phyloP scores from a whole-genome alignment of 371 early-diverging fungal species.

The Mucor circinelloides region DNA sequence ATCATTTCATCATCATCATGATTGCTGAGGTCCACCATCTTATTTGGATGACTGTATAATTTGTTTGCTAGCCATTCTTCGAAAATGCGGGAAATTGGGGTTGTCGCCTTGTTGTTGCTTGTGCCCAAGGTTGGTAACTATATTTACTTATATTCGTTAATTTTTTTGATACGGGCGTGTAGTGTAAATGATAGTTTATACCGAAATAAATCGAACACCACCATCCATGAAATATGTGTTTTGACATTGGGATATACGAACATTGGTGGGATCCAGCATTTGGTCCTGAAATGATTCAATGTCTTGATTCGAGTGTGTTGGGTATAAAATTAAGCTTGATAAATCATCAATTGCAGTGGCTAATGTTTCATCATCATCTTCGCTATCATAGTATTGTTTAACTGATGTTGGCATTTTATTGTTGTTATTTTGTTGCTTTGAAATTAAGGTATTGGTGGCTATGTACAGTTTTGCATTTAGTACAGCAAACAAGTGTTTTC shows the following conservation, averaged over 20 bases:
- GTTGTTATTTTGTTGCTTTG: conserved; percentile 3
- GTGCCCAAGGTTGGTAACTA: conserved; percentile 43
- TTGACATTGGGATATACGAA: conserved; percentile 28
- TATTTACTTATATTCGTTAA: neutral
- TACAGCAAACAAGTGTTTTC: neutral
- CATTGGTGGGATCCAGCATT: conserved; percentile 33
- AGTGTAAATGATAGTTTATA: conserved; percentile 12
- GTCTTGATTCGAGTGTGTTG: conserved; percentile 10
- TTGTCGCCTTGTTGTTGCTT: conserved; percentile 35
- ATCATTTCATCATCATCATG: conserved; percentile 10
- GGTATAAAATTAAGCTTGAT: conserved; percentile 24
- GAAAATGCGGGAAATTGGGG: conserved; percentile 38
- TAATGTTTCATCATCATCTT: conserved; percentile 26
- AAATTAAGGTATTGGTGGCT: conserved; percentile 7
- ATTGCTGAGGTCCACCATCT: conserved; percentile 11
- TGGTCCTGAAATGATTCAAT: conserved; percentile 18
- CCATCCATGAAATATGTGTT: conserved; percentile 44
- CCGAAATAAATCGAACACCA: conserved; percentile 43
- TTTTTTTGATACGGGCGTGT: neutral
- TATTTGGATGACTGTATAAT: conserved; percentile 24
- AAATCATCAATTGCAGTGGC: conserved; percentile 27
- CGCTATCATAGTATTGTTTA: conserved; percentile 23
- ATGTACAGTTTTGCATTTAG: neutral
- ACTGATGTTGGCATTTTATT: conserved; percentile 6
- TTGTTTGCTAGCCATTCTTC: conserved; percentile 46